Evolutionary conservation across 306 rosid genomes (phyloP), one percentile per base, ranked within the genome.

Genomic region (Betula pendula): DNA sequence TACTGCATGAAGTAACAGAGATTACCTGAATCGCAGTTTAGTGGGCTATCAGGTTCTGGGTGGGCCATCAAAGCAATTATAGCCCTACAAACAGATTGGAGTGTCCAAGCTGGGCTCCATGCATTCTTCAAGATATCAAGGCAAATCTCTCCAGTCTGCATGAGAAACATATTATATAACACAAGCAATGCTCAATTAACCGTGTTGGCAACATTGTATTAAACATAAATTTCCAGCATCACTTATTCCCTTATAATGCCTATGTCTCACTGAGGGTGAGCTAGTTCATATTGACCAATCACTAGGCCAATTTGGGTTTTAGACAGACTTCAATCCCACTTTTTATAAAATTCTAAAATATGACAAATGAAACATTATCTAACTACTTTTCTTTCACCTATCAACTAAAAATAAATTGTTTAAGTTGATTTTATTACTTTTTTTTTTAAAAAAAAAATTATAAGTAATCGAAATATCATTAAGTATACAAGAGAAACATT

Each of bases 21-120:
- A 78, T 55, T 69, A 89, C 99, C 96, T 44, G 99, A 96, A 84
- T 96, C 99, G 81, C 99, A 96, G 81, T 96, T 96, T 76, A 96
- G 79, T 10, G 98, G 99, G 87, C 98, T 96, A 77, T 96, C 99
- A 12, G 98, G 91, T 79, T 96, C 98, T 5, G 99, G 99, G 86
- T 92, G 98, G 62, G 99, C 99, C 99, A 96, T 92, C 79, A 96
- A 77, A 24, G 99, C 99, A 75, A 96, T 96, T 77, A 96, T 96
- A 77, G 98, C 99, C 82, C 98, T 89, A 73, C 99, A 96, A 72
- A 96, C 98, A 86, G 98, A 96, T 74, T 96, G 99, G 70, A 96
- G 96, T 6, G 99, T 92, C 98, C 99, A 96, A 35, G 99, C 99
- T 4, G 97, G 98, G 87, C 98, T 96, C 99, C 99, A 96, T 55